A percentile compares a stretch with the other conserved stretches of the same genome.
Evolutionary conservation across 2,329 filamentous ascomycete species (phyloP).

Genomic region (Hypoxylon sp.): DNA sequence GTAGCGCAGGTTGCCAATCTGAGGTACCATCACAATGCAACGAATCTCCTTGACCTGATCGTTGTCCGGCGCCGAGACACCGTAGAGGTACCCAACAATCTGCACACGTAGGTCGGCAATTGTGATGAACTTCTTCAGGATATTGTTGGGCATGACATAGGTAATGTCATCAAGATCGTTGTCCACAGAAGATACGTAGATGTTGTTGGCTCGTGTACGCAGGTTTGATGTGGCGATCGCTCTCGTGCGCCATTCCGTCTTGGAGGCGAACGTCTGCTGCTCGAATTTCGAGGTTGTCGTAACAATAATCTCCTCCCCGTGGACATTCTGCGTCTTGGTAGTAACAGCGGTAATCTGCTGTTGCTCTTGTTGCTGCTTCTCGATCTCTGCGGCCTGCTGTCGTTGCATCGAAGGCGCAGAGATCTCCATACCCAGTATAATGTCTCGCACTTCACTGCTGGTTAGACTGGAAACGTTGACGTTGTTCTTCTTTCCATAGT

Average conservation of each 20-base stretch:
- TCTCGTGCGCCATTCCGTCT: conserved; percentile 97
- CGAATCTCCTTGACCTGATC: conserved; percentile 96
- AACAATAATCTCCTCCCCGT: conserved; percentile 97
- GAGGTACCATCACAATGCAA: conserved; percentile 96
- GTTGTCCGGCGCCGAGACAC: conserved; percentile 90
- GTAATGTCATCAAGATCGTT: conserved; percentile 90
- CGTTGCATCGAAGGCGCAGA: conserved; percentile 97
- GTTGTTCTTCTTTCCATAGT: conserved; percentile 99
- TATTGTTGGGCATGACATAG: conserved; percentile 99
- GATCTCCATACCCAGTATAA: conserved; percentile 99
- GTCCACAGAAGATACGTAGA: conserved; percentile 97
- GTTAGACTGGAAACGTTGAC: conserved; percentile 98
- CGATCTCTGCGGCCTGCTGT: conserved; percentile 97
- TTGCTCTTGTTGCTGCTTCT: conserved; percentile 98
- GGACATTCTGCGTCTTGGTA: conserved; percentile 96
- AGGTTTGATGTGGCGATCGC: conserved; percentile 97
- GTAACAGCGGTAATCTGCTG: conserved; percentile 96
- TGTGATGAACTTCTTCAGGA: conserved; percentile 97
- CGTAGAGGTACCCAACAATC: conserved; percentile 95
- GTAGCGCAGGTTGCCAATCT: conserved; percentile 91
- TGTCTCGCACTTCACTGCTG: conserved; percentile 95
- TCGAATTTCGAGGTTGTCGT: conserved; percentile 98
- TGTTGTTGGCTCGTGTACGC: conserved; percentile 93
- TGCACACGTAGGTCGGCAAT: conserved; percentile 96
- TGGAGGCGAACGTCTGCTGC: conserved; percentile 96